Evolutionary conservation across 1,139 yeast genomes (phyloP).

Genomic region (Yamadazyma oceani): DNA sequence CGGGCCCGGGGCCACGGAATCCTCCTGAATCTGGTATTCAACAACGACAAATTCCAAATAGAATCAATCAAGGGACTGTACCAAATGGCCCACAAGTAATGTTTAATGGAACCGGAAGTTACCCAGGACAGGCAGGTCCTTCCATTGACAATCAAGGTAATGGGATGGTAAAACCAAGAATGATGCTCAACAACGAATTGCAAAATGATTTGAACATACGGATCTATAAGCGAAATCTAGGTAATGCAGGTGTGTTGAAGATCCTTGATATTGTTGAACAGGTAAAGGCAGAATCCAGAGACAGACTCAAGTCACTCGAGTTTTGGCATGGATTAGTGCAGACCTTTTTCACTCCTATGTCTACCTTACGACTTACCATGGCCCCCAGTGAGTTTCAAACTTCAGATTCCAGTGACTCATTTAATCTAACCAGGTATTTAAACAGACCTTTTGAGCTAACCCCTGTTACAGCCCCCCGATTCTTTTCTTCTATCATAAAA

Average conservation of each 20-base stretch:
- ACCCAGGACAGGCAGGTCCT: no score
- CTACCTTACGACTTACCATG: slow-evolving; percentile 29
- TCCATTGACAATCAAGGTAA: no score
- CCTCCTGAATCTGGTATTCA: no score
- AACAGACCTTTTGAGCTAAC: slow-evolving; percentile 63
- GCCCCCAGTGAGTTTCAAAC: slow-evolving; percentile 13
- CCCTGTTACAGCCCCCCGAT: slow-evolving; percentile 64
- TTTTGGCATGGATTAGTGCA: slow-evolving; percentile 43
- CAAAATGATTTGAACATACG: slow-evolving; percentile 39
- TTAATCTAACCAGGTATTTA: no score
- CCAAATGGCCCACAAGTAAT: no score
- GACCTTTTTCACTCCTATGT: slow-evolving; percentile 34
- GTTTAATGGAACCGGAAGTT: no score
- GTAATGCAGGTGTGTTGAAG: slow-evolving; percentile 47
- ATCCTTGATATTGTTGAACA: slow-evolving; percentile 40
- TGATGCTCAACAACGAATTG: no score
- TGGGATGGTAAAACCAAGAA: no score
- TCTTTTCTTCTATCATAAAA: slow-evolving; percentile 54
- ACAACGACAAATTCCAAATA: no score
- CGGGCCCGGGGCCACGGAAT: slow-evolving; percentile 1
- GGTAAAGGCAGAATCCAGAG: slow-evolving; percentile 32
- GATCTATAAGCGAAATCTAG: slow-evolving; percentile 40
- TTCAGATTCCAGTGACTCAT: neutral
- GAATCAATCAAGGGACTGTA: slow-evolving; percentile 1
- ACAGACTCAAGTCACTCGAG: slow-evolving; percentile 29